phyloP scores from a whole-genome alignment of 1,139 yeast genomes.

The Yamadazyma membranifaciens region DNA sequence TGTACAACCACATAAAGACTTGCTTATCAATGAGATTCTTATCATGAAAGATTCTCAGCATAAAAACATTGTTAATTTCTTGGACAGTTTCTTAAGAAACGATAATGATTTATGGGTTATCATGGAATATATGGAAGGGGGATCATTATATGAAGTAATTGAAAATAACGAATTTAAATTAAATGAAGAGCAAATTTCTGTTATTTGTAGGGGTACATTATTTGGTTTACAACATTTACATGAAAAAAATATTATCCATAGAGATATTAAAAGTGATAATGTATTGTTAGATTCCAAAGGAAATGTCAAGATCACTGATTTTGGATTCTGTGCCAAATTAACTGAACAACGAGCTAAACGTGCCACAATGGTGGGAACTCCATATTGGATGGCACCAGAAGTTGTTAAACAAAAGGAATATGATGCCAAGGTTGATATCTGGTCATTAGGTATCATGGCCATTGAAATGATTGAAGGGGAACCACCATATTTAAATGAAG shows the following conservation, averaged over 20 bases:
- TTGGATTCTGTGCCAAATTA: constrained; percentile 95
- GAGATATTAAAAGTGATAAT: constrained; percentile 95
- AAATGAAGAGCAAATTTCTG: constrained; percentile 78
- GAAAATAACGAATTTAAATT: constrained; percentile 69
- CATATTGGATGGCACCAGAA: constrained; percentile 99
- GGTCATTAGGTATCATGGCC: constrained; percentile 98
- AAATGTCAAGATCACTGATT: constrained; percentile 92
- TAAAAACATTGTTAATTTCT: constrained; percentile 46
- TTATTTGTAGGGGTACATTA: constrained; percentile 87
- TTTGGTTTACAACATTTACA: constrained; percentile 91
- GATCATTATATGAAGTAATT: constrained; percentile 79
- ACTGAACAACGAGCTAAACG: constrained; percentile 91
- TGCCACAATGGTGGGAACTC: constrained; percentile 99
- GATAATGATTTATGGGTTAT: constrained; percentile 74
- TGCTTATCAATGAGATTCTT: constrained; percentile 61
- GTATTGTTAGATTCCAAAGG: constrained; percentile 84
- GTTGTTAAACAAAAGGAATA: constrained; percentile 95
- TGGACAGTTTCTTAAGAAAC: constrained; percentile 45
- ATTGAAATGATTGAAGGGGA: constrained; percentile 98
- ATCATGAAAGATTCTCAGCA: constrained; percentile 52
- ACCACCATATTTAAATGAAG: constrained; percentile 96
- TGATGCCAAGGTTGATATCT: constrained; percentile 95
- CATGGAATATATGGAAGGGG: constrained; percentile 94
- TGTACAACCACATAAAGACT: constrained; percentile 91
- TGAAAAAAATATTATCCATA: constrained; percentile 86